Evolutionary conservation across 2,329 filamentous ascomycete species (phyloP), one percentile per base, ranked within the genome.

Genomic region (Raffaelea arxii): DNA sequence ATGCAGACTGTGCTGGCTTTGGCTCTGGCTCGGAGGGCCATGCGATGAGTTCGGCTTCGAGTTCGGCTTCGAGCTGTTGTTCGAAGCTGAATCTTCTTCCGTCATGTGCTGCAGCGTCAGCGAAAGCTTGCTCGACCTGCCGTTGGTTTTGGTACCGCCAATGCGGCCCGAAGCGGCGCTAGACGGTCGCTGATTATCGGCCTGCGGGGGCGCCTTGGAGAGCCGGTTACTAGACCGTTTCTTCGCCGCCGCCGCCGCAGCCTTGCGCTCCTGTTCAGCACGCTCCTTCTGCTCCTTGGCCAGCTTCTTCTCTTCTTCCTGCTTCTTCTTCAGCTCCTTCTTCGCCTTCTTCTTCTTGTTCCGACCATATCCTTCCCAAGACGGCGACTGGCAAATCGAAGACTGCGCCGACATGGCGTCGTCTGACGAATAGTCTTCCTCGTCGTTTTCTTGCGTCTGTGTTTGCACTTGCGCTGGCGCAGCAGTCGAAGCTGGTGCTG

Each of bases 301-400:
- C 14, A n/a, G 32, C 7, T n/a, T 36, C 6, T 6, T 16, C 16
- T 36, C 32, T 36, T 36, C 14, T 30, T 30, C 27, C 16, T 30
- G 27, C 16, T 36, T 9, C 14, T 36, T 18, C 16, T 36, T 36
- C 14, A 18, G 14, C 32, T 6, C 32, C 7, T 6, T 16, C 32
- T 36, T 36, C 37, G 59, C 62, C 41, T 68, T 62, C 49, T 69
- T 66, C 43, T 70, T 67, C 52, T 64, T 69, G 45, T 65, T 70
- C 47, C 70, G 68, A 3, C 68, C 67, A 53, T 75, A 75, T 21
- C 74, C 70, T 51, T 79, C 76, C 78, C 78, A 81, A 46, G 71
- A 78, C 2, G 78, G 78, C 2, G 78, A 81, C 46, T 78, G 74
- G 50, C 78, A 82, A 46, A 80, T 75, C 0, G 69, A 72, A 4